Percentiles rank a stretch among this genome's conserved stretches.
Evolutionary conservation across 2,329 filamentous ascomycete species (phyloP).

Genomic region (Epichloe coenophiala): DNA sequence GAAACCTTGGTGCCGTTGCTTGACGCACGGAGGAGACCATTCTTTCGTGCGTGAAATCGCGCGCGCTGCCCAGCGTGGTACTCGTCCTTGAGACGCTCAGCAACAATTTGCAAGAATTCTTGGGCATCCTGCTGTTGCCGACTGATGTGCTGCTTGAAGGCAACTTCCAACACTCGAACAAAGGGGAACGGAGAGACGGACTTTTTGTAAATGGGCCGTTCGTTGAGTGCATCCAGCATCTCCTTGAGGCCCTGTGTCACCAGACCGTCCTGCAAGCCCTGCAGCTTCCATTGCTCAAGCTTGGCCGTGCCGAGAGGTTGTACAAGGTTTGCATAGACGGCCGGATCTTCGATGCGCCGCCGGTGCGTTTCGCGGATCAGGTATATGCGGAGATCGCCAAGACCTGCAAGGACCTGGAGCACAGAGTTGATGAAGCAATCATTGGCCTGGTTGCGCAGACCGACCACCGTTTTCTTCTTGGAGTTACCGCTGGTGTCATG

Average conservation of each 20-base stretch:
- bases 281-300: slow-evolving; percentile 46
- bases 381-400: slow-evolving; percentile 81
- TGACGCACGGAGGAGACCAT: slow-evolving; percentile 11
- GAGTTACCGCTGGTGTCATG: slow-evolving; percentile 49
- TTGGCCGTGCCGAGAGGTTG: slow-evolving; percentile 27
- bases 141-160: slow-evolving; percentile 83
- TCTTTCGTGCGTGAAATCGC: slow-evolving; percentile 39
- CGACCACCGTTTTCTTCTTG: slow-evolving; percentile 78
- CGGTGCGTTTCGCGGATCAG: slow-evolving; percentile 84
- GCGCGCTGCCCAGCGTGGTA: slow-evolving; percentile 76
- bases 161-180: slow-evolving; percentile 67
- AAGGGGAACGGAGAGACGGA: slow-evolving; percentile 82
- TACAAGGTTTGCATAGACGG: slow-evolving; percentile 56
- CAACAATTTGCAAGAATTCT: slow-evolving; percentile 88
- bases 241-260: slow-evolving; percentile 84
- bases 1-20: not conserved
- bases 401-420: slow-evolving; percentile 79
- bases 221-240: slow-evolving; percentile 83
- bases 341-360: slow-evolving; percentile 62
- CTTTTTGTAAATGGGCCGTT: slow-evolving; percentile 86
- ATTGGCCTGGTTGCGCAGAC: slow-evolving; percentile 81
- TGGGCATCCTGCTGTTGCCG: slow-evolving; percentile 95
- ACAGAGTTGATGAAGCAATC: slow-evolving; percentile 97
- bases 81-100: slow-evolving; percentile 85
- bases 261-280: slow-evolving; percentile 62